phyloP scores from a whole-genome alignment of 129 eudicot species.

The Ambrosia trifida region DNA sequence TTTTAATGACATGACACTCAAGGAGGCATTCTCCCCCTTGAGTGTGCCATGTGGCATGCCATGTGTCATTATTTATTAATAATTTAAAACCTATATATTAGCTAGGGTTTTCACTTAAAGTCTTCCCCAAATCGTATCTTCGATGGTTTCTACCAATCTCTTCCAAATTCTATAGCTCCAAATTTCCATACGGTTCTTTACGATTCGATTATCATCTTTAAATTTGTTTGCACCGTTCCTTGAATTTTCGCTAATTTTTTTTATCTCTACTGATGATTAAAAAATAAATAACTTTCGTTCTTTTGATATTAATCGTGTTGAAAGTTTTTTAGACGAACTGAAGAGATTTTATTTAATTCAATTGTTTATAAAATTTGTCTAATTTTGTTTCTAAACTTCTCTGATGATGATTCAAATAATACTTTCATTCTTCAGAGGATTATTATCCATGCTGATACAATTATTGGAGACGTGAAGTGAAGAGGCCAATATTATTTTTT shows the following conservation, averaged over 20 bases:
- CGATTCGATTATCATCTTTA: neutral
- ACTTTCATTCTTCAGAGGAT: slow-evolving; percentile 43
- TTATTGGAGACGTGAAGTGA: slow-evolving; percentile 50
- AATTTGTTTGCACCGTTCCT: too few relatives aligned
- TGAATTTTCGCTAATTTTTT: neutral
- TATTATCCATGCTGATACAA: slow-evolving; percentile 33
- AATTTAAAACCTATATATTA: too few relatives aligned
- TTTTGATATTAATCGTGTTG: slow-evolving; percentile 22
- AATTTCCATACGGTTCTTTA: neutral
- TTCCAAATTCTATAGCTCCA: neutral
- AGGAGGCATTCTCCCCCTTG: too few relatives aligned
- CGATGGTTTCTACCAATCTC: too few relatives aligned
- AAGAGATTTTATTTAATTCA: neutral
- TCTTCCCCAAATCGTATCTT: neutral
- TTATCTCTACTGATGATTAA: slow-evolving; percentile 30
- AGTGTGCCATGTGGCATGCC: too few relatives aligned
- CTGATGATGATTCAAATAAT: slow-evolving; percentile 33
- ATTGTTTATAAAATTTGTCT: neutral
- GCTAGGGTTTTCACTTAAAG: too few relatives aligned
- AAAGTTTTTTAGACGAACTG: slow-evolving; percentile 39
- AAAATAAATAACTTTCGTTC: slow-evolving; percentile 34
- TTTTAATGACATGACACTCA: too few relatives aligned
- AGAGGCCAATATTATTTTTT: neutral
- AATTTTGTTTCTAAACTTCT: neutral
- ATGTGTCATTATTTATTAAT: too few relatives aligned